Evolutionary conservation across 768 basidiomycete species (phyloP).

Genomic region (Suillus americanus): DNA sequence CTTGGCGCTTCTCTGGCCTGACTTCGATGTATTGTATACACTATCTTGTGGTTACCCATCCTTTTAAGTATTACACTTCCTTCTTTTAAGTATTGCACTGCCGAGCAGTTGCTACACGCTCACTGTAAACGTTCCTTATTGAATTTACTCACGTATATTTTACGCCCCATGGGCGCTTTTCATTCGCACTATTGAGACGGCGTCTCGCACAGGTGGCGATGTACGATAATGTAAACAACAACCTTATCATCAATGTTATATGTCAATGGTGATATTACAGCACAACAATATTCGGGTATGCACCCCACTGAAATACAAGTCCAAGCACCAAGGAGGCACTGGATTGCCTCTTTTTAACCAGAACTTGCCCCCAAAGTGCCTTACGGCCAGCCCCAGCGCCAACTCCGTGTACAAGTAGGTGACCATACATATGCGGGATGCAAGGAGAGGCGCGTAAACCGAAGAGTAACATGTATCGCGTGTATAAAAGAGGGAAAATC

Average conservation of each 20-base stretch:
- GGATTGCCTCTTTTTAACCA: background rate
- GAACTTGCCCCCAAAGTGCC: background rate
- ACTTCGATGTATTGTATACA: background rate
- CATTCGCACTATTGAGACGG: background rate
- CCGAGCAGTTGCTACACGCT: background rate
- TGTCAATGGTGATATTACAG: conserved; percentile 1
- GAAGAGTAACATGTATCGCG: conserved; percentile 9
- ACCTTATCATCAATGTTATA: background rate
- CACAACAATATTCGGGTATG: background rate
- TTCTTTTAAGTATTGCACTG: background rate
- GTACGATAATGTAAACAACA: background rate
- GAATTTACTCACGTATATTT: background rate
- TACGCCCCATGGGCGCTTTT: background rate
- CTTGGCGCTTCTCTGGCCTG: background rate
- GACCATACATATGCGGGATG: background rate
- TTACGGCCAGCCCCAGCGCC: background rate
- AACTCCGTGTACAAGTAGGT: background rate
- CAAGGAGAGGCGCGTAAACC: background rate
- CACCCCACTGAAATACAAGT: background rate
- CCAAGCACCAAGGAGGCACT: background rate
- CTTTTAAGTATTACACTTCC: background rate
- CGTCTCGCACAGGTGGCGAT: background rate
- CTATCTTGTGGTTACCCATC: background rate
- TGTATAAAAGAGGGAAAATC: conserved; percentile 9
- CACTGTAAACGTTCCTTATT: background rate